Percentiles rank a stretch among this genome's conserved stretches.
Evolutionary conservation across 805 yeast genomes (phyloP).

Genomic region (Debaryomyces castellii): DNA sequence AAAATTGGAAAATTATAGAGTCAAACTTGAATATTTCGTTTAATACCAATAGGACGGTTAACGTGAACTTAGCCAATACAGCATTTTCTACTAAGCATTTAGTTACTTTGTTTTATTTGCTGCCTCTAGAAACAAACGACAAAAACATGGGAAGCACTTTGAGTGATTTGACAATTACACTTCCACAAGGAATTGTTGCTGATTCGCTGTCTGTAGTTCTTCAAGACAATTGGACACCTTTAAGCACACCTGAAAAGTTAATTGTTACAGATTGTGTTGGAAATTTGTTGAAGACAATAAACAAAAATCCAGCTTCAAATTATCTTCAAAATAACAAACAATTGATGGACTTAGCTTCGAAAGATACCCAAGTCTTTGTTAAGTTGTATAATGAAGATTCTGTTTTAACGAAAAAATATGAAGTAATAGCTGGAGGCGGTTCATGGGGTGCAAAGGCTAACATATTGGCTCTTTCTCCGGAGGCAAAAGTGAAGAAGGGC

Average conservation of each 20-base stretch:
- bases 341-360: slow-evolving; percentile 39
- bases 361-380: slow-evolving; percentile 44
- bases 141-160: slow-evolving; percentile 28
- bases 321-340: slow-evolving; percentile 46
- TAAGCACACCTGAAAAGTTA: slow-evolving; percentile 26
- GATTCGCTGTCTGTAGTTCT: slow-evolving; percentile 2
- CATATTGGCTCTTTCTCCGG: slow-evolving; percentile 64
- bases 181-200: slow-evolving; percentile 17
- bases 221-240: slow-evolving; percentile 35
- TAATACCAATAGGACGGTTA: slow-evolving; percentile 11
- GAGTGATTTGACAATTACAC: slow-evolving; percentile 21
- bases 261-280: slow-evolving; percentile 51
- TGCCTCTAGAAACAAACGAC: slow-evolving; percentile 12
- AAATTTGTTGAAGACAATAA: slow-evolving; percentile 58
- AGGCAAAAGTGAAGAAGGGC: slow-evolving; percentile 47
- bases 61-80: slow-evolving; percentile 37
- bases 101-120: slow-evolving; percentile 36
- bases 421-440: slow-evolving; percentile 73
- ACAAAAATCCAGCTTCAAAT: slow-evolving; percentile 56
- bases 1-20: slow-evolving; percentile 37
- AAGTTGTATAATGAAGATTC: slow-evolving; percentile 19
- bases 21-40: slow-evolving; percentile 22
- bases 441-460: slow-evolving; percentile 73
- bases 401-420: slow-evolving; percentile 30
- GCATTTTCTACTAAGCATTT: slow-evolving; percentile 34